Percentiles rank a stretch among this genome's conserved stretches.
These are phyloP conservation scores for Daphne laureola DNA, from an alignment of 441 rosid genomes.

Conservation along the genomic window DNA sequence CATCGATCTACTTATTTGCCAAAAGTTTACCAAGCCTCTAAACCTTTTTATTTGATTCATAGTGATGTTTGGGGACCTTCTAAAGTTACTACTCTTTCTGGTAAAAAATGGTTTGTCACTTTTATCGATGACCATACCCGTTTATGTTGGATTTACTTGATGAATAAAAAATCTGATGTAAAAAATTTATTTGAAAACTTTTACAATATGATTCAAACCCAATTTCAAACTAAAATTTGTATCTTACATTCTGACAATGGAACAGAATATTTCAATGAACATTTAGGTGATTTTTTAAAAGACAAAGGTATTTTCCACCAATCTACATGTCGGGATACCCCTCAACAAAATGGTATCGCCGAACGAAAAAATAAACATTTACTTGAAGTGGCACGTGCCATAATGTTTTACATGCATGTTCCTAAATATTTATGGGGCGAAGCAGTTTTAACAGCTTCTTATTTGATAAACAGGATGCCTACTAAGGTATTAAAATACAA, in stretches of 20 bases:
- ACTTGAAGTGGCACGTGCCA: not conserved
- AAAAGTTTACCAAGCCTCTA: not conserved
- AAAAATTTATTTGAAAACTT: not conserved
- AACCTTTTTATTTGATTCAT: conserved; percentile 3
- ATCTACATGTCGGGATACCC: not conserved
- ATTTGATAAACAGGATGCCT: not conserved
- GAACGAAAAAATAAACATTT: not conserved
- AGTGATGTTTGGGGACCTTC: conserved; percentile 4
- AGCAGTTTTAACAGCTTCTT: not conserved
- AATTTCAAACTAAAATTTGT: not conserved
- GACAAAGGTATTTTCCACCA: not conserved
- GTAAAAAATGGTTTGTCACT: conserved; percentile 1
- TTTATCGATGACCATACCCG: not conserved
- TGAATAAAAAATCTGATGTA: not conserved
- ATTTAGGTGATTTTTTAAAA: not conserved
- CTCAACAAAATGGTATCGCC: not conserved
- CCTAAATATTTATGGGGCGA: not conserved
- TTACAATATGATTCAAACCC: not conserved
- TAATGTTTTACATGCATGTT: not conserved
- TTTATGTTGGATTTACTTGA: not conserved
- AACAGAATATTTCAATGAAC: not conserved
- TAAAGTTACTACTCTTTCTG: not conserved
- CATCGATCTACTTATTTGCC: not conserved
- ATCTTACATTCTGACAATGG: not conserved
- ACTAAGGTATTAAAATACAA: not conserved